Conservation (phyloP, 2,329 filamentous ascomycete species). For the Diaporthe vaccinii region DNA sequence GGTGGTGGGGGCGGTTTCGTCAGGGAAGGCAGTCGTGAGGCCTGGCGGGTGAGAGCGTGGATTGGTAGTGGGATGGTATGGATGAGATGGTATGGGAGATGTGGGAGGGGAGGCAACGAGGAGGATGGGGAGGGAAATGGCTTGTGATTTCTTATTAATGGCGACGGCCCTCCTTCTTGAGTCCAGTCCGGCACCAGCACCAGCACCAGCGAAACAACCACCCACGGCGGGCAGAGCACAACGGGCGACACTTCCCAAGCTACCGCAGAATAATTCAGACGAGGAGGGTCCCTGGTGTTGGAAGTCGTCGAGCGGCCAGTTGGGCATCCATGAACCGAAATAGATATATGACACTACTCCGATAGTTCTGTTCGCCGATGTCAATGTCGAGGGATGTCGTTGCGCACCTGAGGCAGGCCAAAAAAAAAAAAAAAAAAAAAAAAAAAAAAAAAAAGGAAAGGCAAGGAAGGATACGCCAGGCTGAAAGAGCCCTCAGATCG, state of each 20-base stretch:
- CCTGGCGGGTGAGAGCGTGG: neutral
- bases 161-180: neutral
- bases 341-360: neutral
- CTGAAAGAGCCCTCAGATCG: neutral
- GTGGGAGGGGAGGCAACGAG: neutral
- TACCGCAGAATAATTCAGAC: constrained; percentile 13
- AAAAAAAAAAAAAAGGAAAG: neutral
- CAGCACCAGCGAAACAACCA: neutral
- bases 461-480: neutral
- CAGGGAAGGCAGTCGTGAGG: neutral
- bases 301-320: neutral
- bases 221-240: constrained; percentile 1
- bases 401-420: constrained; percentile 14
- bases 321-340: constrained; percentile 27
- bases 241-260: constrained; percentile 13
- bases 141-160: constrained; percentile 27
- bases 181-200: neutral
- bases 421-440: neutral
- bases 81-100: constrained; percentile 14
- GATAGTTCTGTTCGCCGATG: neutral
- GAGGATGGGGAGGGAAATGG: neutral
- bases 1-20: neutral
- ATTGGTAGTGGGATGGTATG: constrained; percentile 5
- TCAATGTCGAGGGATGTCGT: neutral
- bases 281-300: neutral